Percentiles rank a stretch among this genome's conserved stretches.
phyloP scores from a whole-genome alignment of 257 asterid genomes.

The Voacanga thouarsii region DNA sequence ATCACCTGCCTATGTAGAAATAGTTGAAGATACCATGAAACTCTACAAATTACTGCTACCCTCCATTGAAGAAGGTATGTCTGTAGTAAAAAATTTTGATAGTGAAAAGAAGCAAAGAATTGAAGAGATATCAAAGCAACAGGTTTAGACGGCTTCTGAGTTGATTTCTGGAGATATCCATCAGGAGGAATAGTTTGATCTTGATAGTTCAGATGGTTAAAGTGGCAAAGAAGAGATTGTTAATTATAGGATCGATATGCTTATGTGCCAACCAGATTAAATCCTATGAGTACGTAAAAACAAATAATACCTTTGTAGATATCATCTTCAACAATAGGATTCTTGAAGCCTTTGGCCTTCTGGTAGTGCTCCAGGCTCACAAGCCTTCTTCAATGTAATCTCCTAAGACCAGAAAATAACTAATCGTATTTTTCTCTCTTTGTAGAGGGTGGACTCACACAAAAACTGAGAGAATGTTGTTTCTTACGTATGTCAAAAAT shows the following conservation, averaged over 20 bases:
- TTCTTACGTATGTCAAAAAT: too few species aligned
- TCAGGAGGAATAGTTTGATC: conserved; percentile 22
- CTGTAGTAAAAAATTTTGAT: conserved; percentile 48
- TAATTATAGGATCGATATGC: conserved; percentile 32
- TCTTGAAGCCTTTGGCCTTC: too few species aligned
- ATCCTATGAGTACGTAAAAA: too few species aligned
- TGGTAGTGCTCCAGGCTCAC: too few species aligned
- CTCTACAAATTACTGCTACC: conserved; percentile 66
- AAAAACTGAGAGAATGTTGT: too few species aligned
- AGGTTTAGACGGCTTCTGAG: conserved; percentile 45
- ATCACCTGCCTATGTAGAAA: conserved; percentile 36
- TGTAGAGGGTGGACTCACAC: too few species aligned
- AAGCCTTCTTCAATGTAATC: too few species aligned
- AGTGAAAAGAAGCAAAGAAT: conserved; percentile 40
- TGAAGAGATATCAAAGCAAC: conserved; percentile 48
- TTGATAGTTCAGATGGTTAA: conserved; percentile 32
- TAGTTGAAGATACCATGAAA: conserved; percentile 56
- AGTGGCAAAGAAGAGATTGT: conserved; percentile 24
- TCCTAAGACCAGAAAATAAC: too few species aligned
- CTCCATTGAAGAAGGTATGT: conserved; percentile 57
- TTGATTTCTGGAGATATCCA: conserved; percentile 44
- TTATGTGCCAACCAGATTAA: too few species aligned
- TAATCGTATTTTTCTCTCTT: too few species aligned
- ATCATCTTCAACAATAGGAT: too few species aligned
- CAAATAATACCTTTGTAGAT: too few species aligned